Evolutionary conservation across 805 yeast genomes (phyloP), one percentile per base, ranked within the genome.

Genomic region (Starmerella sp.): DNA sequence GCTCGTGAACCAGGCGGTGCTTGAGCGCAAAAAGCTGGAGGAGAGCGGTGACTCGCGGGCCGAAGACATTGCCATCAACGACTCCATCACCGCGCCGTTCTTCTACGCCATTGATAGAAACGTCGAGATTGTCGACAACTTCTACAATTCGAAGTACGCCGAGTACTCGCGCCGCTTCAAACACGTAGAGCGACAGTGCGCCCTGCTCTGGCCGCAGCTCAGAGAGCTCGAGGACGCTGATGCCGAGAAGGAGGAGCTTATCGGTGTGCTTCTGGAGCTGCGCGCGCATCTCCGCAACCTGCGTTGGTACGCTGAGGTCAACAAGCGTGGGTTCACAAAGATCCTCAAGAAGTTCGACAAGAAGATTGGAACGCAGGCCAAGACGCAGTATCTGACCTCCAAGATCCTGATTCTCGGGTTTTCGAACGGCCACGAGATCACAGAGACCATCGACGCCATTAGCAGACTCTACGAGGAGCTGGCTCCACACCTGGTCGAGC

Each of bases 221-320:
- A 14, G 48, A 4, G 57, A 56, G 41, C 56, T 65, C 11, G 59
- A 59, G 32, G 65, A 63, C 15, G 62, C 70, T 34, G 80, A 77
- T 51, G 79, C 77, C 54, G 88, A 83, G 55, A 74, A 77, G 32
- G 83, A 80, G 50, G 90, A 84, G 61, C 71, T 84, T 37, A 69
- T 80, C 34, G 80, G 79, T 28, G 82, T 88, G 17, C 71, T 90
- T 39, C 73, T 88, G 28, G 96, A 89, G 67, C 73, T 88, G 53
- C 76, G 95, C 48, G 76, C 84, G 15, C 80, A 81, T 56, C 79
- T 85, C 58, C 76, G 96, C 55, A 89, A 89, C 68, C 74, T 90
- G 66, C 89, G 86, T 67, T 91, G 97, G 96, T 90, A 79, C 67
- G 95, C 95, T 29, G 97, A 91, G 65, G 78, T 90, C 63, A 90